Base-by-base conservation (phyloP, 257 asterid genomes). In the Perilla frutescens region DNA sequence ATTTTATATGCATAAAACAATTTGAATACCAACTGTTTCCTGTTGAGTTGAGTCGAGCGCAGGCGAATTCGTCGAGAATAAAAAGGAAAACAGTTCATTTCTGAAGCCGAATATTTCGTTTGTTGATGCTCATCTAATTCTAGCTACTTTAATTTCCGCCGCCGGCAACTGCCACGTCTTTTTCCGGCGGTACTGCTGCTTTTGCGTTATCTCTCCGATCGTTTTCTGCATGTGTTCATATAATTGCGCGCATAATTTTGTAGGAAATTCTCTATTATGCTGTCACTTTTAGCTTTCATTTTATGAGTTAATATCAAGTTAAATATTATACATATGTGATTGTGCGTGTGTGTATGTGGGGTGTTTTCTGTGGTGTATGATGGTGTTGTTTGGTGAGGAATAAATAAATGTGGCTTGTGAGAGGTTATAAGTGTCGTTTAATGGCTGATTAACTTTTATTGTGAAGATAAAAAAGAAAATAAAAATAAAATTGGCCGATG, bases 101-200 rank as follows among this genome's bases (percentile, higher is more conserved):
- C 12, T 44, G 37, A 5, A 41, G 50, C 20, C 41, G 49, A 61
- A 14, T 44, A 32, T 36, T 10, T 57, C 49, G 62, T 58, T 67
- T 49, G 80, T 50, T 59, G 64, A 68, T 75, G 75, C 75, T 68
- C 62, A 75, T 67, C 70, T 69, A 68, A 75, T 60, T 75, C 70
- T 26, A 58, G 32, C 70, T 32, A 34, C 62, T 56, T 36, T 44
- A 36, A 36, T 34, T 34, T 66, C 34, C 40, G 77, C 64, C 34
- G n/a, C 3, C 67, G 29, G 13, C 49, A 4, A 61, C 62, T 8
- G 34, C 45, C 14, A 62, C 68, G 15, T 32, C 76, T 8, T 26
- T 43, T 41, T 4, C 8, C 29, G 68, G 40, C 15, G 53, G 68
- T 41, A 40, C 14, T 39, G 7, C 68, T 15, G 45, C 53, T 66